phyloP scores from a whole-genome alignment of 805 yeast species.

The Metschnikowia anglica region DNA sequence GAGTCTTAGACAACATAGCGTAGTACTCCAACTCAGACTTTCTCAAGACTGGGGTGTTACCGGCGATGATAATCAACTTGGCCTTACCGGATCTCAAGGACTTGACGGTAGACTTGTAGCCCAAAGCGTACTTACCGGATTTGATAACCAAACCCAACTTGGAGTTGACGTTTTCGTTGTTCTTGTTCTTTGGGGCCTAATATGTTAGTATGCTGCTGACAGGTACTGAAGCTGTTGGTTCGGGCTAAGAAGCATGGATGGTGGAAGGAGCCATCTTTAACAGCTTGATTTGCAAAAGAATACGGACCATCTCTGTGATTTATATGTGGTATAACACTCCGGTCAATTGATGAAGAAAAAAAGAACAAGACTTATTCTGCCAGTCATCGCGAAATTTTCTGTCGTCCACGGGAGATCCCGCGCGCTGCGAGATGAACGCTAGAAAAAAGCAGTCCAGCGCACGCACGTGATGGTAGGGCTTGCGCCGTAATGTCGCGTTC shows the following conservation, averaged over 20 bases:
- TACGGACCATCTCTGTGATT: conserved; percentile 94
- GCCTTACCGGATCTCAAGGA: conserved; percentile 98
- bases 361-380: neutral
- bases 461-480: conserved; percentile 19
- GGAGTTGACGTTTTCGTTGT: conserved; percentile 94
- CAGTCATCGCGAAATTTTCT: conserved; percentile 17
- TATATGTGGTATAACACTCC: conserved; percentile 72
- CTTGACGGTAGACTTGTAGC: conserved; percentile 98
- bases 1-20: conserved; percentile 99
- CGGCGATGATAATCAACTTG: conserved; percentile 95
- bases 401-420: conserved; percentile 12
- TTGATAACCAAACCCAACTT: conserved; percentile 97
- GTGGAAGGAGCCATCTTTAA: neutral
- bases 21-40: conserved; percentile 99
- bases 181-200: conserved; percentile 94
- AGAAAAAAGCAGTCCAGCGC: conserved; percentile 12
- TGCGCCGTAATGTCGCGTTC: conserved; percentile 7
- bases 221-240: neutral
- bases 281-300: conserved; percentile 21
- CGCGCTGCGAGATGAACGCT: neutral
- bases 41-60: conserved; percentile 99
- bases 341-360: conserved; percentile 53
- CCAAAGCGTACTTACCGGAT: conserved; percentile 99
- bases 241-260: neutral
- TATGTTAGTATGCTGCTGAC: conserved; percentile 40